Percentiles rank a stretch among this genome's conserved stretches.
Evolutionary conservation across 495 filamentous ascomycete genomes (phyloP).

Genomic region (Hyaloscypha hepaticicola): DNA sequence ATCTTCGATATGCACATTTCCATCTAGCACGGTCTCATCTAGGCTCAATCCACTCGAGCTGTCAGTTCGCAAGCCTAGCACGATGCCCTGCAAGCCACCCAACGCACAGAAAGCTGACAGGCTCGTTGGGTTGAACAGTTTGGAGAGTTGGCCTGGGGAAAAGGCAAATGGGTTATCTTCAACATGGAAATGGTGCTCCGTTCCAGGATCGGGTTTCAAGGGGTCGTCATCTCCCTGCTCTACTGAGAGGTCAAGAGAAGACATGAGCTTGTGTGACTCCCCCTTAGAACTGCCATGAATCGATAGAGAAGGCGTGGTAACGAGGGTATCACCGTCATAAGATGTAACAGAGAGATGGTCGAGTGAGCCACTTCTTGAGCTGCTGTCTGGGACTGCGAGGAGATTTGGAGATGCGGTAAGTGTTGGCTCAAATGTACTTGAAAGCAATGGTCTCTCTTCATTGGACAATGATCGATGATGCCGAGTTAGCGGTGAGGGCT

Average conservation of each 20-base stretch:
- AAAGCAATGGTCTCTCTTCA: too few species aligned
- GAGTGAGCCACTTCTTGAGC: constrained; percentile 10
- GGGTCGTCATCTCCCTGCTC: neutral
- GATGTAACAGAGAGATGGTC: constrained; percentile 11
- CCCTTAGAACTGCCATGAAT: neutral
- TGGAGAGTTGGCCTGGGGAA: constrained; percentile 72
- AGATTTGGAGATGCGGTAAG: too few species aligned
- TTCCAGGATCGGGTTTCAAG: constrained; percentile 57
- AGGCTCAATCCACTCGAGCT: constrained; percentile 62
- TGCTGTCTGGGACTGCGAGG: neutral
- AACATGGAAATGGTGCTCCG: constrained; percentile 67
- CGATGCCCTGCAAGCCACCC: constrained; percentile 71
- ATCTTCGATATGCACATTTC: constrained; percentile 64
- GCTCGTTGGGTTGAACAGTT: constrained; percentile 76
- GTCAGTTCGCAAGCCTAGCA: constrained; percentile 71
- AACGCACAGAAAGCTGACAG: constrained; percentile 70
- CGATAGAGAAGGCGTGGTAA: neutral
- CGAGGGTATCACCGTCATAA: constrained; percentile 11
- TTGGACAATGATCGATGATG: too few species aligned
- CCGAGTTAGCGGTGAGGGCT: too few species aligned
- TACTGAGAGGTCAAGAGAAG: constrained; percentile 5
- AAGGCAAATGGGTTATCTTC: constrained; percentile 79
- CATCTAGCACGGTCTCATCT: constrained; percentile 65
- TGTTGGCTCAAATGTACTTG: too few species aligned
- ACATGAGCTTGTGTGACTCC: neutral